These are phyloP conservation scores for Musa itinerans DNA, from an alignment of 176 grass and related monocot species.

Conservation along the genomic window DNA sequence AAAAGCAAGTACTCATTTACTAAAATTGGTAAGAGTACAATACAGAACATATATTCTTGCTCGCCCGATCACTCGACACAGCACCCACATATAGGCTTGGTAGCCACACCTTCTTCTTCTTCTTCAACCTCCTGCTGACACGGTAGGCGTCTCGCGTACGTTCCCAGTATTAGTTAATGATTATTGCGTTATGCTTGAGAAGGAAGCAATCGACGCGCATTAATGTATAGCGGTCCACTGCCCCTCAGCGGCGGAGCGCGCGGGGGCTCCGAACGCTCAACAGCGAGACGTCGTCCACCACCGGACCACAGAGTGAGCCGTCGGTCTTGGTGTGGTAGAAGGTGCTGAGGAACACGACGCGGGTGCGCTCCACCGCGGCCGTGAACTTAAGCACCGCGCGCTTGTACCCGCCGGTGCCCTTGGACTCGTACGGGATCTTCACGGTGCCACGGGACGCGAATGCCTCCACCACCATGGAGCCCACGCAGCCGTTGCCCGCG, in stretches of 20 bases:
- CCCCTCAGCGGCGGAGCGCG: neutral
- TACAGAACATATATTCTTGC: no score
- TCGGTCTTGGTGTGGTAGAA: slow-evolving; percentile 80
- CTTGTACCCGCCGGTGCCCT: slow-evolving; percentile 58
- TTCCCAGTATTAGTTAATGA: no score
- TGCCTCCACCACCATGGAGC: slow-evolving; percentile 57
- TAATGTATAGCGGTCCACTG: no score
- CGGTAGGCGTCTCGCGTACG: no score
- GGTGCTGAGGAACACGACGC: slow-evolving; percentile 68
- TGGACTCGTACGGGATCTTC: slow-evolving; percentile 64
- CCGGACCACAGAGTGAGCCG: slow-evolving; percentile 70
- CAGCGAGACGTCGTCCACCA: slow-evolving; percentile 63
- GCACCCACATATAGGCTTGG: no score
- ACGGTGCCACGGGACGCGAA: slow-evolving; percentile 39
- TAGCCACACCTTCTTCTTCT: no score
- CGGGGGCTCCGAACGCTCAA: slow-evolving; percentile 28
- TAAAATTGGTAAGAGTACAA: no score
- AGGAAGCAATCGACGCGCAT: no score
- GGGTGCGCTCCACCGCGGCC: slow-evolving; percentile 34
- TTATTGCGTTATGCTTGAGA: no score
- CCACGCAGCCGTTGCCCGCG: slow-evolving; percentile 44
- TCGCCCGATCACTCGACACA: no score
- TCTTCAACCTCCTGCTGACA: no score
- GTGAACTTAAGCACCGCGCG: slow-evolving; percentile 58
- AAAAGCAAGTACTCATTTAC: no score